A percentile compares a stretch with the other conserved stretches of the same genome.
Evolutionary conservation across 371 early-diverging fungal species (phyloP).

Genomic region (Batkoa obscura): DNA sequence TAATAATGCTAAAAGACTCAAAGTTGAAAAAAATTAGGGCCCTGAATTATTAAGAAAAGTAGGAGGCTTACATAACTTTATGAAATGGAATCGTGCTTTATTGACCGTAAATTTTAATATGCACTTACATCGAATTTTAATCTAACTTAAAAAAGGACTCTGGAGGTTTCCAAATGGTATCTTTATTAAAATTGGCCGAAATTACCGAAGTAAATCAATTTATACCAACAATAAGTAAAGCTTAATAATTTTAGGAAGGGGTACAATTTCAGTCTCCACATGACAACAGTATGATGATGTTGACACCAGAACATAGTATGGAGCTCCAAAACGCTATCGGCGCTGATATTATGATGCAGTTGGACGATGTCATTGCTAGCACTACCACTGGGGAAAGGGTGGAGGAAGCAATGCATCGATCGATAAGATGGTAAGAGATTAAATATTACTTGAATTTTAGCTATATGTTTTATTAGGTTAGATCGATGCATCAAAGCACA

Average conservation of each 20-base stretch:
- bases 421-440: slow-evolving; percentile 60
- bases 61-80: slow-evolving; percentile 75
- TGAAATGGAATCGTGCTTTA: slow-evolving; percentile 68
- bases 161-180: slow-evolving; percentile 95
- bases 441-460: not conserved
- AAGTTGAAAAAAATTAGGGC: slow-evolving; percentile 18
- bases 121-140: not conserved
- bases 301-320: slow-evolving; percentile 94
- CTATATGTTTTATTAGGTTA: slow-evolving; percentile 17
- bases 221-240: not conserved
- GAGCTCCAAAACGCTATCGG: slow-evolving; percentile 85
- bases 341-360: slow-evolving; percentile 95
- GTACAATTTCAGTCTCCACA: slow-evolving; percentile 79
- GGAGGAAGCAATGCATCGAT: slow-evolving; percentile 85
- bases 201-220: slow-evolving; percentile 45
- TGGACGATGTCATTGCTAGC: slow-evolving; percentile 92
- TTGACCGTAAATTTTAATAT: slow-evolving; percentile 37
- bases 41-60: slow-evolving; percentile 53
- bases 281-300: slow-evolving; percentile 57
- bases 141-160: slow-evolving; percentile 30
- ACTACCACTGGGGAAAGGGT: slow-evolving; percentile 62
- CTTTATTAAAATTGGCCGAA: slow-evolving; percentile 59
- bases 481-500: slow-evolving; percentile 81
- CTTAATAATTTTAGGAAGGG: slow-evolving; percentile 34
- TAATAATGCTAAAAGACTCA: not conserved